Conservation (phyloP, 129 eudicot genomes). For the Saussurea involucrata region DNA sequence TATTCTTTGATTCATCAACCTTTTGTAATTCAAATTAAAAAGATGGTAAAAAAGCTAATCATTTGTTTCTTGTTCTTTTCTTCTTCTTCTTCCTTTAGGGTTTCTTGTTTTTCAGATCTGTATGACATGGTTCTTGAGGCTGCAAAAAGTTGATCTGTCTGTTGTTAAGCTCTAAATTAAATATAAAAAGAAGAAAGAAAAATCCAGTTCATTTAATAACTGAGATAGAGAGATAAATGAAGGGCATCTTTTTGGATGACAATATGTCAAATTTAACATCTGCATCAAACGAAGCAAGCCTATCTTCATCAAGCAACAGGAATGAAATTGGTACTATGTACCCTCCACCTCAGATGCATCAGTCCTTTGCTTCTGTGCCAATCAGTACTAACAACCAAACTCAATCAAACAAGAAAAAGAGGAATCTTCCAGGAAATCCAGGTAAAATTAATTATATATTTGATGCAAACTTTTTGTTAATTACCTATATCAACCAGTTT, state of each 20-base stretch:
- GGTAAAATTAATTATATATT: conserved; percentile 21
- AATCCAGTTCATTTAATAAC: conserved; percentile 2
- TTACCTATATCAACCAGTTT: not conserved
- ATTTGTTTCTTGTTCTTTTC: conserved; percentile 20
- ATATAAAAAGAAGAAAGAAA: conserved; percentile 12
- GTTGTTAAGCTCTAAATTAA: conserved; percentile 16
- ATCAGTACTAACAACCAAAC: conserved; percentile 28
- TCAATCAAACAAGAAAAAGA: conserved; percentile 55
- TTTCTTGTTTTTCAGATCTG: conserved; percentile 34
- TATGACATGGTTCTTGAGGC: conserved; percentile 14
- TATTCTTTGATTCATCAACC: conserved; percentile 21
- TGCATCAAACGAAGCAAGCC: conserved; percentile 69
- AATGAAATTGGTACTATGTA: conserved; percentile 55
- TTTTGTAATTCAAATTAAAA: conserved; percentile 11
- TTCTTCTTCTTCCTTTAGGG: conserved; percentile 25
- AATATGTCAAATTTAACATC: conserved; percentile 70
- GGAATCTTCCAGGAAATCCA: conserved; percentile 79
- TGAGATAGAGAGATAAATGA: conserved; percentile 31
- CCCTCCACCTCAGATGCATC: conserved; percentile 41
- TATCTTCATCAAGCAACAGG: conserved; percentile 58
- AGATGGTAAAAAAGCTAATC: conserved; percentile 18
- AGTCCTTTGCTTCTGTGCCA: conserved; percentile 43
- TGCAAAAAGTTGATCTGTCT: conserved; percentile 20
- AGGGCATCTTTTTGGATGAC: conserved; percentile 53
- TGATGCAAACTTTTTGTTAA: not conserved